Conservation (phyloP, 768 basidiomycete genomes). For the Pleurotus eryngii region DNA sequence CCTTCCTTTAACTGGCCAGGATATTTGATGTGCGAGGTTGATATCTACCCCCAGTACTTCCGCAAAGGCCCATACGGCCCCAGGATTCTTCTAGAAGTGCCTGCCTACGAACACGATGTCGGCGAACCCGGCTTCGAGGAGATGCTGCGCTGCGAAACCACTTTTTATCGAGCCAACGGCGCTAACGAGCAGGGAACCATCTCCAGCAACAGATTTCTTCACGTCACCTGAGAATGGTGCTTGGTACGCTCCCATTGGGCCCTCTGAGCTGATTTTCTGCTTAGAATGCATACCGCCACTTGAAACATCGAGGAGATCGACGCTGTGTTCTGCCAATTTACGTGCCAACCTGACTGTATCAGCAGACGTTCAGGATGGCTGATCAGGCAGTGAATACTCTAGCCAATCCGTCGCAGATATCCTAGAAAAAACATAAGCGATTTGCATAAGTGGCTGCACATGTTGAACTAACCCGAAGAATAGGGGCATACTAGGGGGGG, state of each 20-base stretch:
- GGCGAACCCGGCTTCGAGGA: slow-evolving; percentile 54
- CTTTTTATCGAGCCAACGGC: slow-evolving; percentile 52
- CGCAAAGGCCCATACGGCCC: slow-evolving; percentile 47
- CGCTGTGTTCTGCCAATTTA: slow-evolving; percentile 46
- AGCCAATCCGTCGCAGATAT: slow-evolving; percentile 63
- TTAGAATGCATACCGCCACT: slow-evolving; percentile 43
- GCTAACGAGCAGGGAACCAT: slow-evolving; percentile 38
- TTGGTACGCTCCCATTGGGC: slow-evolving; percentile 6
- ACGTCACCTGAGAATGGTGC: slow-evolving; percentile 46
- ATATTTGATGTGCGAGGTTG: slow-evolving; percentile 50
- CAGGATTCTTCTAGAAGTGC: slow-evolving; percentile 61
- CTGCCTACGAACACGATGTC: slow-evolving; percentile 57
- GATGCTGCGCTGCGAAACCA: slow-evolving; percentile 50
- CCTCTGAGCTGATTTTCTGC: slow-evolving; percentile 15
- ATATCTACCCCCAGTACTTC: slow-evolving; percentile 51
- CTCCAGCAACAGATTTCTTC: slow-evolving; percentile 39
- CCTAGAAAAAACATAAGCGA: slow-evolving; percentile 14
- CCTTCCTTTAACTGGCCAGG: slow-evolving; percentile 50
- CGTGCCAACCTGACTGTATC: slow-evolving; percentile 51
- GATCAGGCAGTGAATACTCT: slow-evolving; percentile 41
- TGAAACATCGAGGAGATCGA: slow-evolving; percentile 62
- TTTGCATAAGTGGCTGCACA: background rate
- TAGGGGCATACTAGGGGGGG: slow-evolving; percentile 44
- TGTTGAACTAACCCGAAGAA: slow-evolving; percentile 44
- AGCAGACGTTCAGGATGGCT: slow-evolving; percentile 51